A percentile compares a stretch with the other conserved stretches of the same genome.
Evolutionary conservation across 2,329 filamentous ascomycete species (phyloP).

Genomic region (Reticulascus tulasneorum): DNA sequence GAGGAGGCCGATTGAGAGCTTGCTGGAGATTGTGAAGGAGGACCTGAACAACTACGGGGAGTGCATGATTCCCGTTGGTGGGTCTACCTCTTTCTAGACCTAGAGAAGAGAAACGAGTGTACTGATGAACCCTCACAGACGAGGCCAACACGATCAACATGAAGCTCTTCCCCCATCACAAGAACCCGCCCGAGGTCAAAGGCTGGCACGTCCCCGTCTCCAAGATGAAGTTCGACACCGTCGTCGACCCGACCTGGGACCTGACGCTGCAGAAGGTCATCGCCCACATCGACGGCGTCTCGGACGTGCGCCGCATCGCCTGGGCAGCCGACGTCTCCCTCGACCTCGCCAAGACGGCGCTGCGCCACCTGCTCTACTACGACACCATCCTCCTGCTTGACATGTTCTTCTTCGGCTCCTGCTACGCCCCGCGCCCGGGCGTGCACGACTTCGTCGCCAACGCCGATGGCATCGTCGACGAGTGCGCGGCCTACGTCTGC

Average conservation of each 20-base stretch:
- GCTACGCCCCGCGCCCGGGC: slow-evolving; percentile 77
- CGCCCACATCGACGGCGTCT: slow-evolving; percentile 83
- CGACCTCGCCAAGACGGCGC: slow-evolving; percentile 77
- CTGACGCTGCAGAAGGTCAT: slow-evolving; percentile 76
- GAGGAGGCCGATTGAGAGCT: slow-evolving; percentile 70
- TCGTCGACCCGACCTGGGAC: slow-evolving; percentile 68
- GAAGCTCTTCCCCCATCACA: slow-evolving; percentile 85
- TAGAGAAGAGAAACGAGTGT: neutral
- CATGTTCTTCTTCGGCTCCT: slow-evolving; percentile 89
- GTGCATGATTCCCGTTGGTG: slow-evolving; percentile 96
- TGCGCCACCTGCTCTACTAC: slow-evolving; percentile 90
- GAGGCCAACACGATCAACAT: slow-evolving; percentile 94
- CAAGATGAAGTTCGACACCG: slow-evolving; percentile 60
- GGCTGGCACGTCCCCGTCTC: slow-evolving; percentile 87
- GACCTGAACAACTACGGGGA: slow-evolving; percentile 96
- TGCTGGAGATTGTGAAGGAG: slow-evolving; percentile 77
- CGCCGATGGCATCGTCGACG: slow-evolving; percentile 69
- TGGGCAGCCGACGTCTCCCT: slow-evolving; percentile 81
- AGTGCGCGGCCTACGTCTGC: slow-evolving; percentile 83
- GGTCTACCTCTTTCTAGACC: slow-evolving; percentile 24
- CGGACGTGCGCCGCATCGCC: slow-evolving; percentile 83
- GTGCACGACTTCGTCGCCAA: slow-evolving; percentile 79
- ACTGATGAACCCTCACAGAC: slow-evolving; percentile 46
- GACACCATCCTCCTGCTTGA: slow-evolving; percentile 86
- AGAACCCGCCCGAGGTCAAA: slow-evolving; percentile 71